A percentile compares a stretch with the other conserved stretches of the same genome.
These are phyloP conservation scores for Colletotrichum musae DNA, from an alignment of 2,329 filamentous ascomycete species.

Conservation along the genomic window DNA sequence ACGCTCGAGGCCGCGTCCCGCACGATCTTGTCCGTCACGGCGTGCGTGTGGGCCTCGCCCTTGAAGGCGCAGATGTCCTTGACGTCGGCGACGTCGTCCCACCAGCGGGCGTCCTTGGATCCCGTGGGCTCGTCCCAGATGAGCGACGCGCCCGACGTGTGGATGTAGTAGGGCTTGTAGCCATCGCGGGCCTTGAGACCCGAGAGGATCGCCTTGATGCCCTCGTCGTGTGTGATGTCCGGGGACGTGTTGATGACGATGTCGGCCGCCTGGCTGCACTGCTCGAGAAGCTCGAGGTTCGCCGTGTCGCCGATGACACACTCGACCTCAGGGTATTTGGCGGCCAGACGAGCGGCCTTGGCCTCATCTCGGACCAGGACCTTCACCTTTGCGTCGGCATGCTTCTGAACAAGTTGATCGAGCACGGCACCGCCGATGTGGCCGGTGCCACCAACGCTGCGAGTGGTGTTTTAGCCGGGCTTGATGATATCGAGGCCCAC, in stretches of 20 bases:
- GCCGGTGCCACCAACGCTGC: slow-evolving; percentile 21
- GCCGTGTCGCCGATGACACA: slow-evolving; percentile 15
- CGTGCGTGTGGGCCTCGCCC: slow-evolving; percentile 28
- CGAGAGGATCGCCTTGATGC: slow-evolving; percentile 21
- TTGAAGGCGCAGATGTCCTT: slow-evolving; percentile 25
- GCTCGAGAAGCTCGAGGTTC: slow-evolving; percentile 8
- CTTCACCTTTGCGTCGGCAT: slow-evolving; percentile 16
- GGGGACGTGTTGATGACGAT: slow-evolving; percentile 24
- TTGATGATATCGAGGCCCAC: neutral
- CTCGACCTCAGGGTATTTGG: slow-evolving; percentile 8
- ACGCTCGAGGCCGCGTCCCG: slow-evolving; percentile 13
- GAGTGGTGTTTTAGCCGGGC: neutral
- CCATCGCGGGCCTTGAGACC: slow-evolving; percentile 22
- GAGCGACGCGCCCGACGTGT: slow-evolving; percentile 26
- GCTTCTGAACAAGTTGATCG: slow-evolving; percentile 1
- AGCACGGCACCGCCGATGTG: slow-evolving; percentile 27
- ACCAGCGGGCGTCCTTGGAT: slow-evolving; percentile 29
- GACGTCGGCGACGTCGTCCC: slow-evolving; percentile 29
- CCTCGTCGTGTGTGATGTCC: slow-evolving; percentile 22
- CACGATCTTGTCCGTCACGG: slow-evolving; percentile 28
- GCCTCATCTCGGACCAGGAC: slow-evolving; percentile 17
- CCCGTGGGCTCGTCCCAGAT: slow-evolving; percentile 33
- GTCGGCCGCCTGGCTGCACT: slow-evolving; percentile 11
- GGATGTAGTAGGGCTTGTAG: slow-evolving; percentile 19
- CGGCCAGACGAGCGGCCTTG: slow-evolving; percentile 19